Evolutionary conservation across 345 rosid genomes (phyloP), one percentile per base, ranked within the genome.

Genomic region (Euphorbia tirucalli): DNA sequence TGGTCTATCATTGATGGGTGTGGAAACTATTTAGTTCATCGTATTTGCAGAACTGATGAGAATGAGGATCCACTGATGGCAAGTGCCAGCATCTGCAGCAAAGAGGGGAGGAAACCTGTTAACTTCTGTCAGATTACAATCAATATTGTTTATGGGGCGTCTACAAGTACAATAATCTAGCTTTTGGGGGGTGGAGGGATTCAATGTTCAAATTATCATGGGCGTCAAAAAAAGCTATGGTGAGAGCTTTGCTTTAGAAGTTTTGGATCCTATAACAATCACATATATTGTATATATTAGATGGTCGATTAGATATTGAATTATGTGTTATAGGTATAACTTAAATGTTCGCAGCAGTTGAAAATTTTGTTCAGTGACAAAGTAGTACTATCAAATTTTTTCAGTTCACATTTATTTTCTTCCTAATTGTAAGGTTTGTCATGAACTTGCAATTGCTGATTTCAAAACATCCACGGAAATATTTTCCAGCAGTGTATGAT

Each of bases 1-100:
- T 75, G 75, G 77, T 74, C 81, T 1, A 79, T 74, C 1, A 79
- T 83, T 18, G n/a, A n/a, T n/a, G n/a, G n/a, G n/a, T n/a, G n/a
- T n/a, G n/a, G n/a, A n/a, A n/a, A n/a, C n/a, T n/a, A n/a, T n/a
- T n/a, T n/a, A n/a, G n/a, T n/a, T n/a, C n/a, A n/a, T n/a, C n/a
- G n/a, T n/a, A n/a, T n/a, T n/a, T n/a, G n/a, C n/a, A n/a, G n/a
- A n/a, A n/a, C n/a, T 61, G 79, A 69, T 1, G 83, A 83, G 64
- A 79, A 74, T 79, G 77, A 77, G 79, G 78, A 74, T 18, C 72
- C 83, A n/a, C 72, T 8, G 79, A 81, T 60, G 81, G 78, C 70
- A 82, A 68, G 77, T n/a, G 79, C 79, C 63, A 79, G 81, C 68
- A 71, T 67, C 78, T 8, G 83, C 77, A 10, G 77, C 63, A 18